A percentile compares a stretch with the other conserved stretches of the same genome.
phyloP scores from a whole-genome alignment of 805 yeast genomes.

The Saccharomycopsis sp. region DNA sequence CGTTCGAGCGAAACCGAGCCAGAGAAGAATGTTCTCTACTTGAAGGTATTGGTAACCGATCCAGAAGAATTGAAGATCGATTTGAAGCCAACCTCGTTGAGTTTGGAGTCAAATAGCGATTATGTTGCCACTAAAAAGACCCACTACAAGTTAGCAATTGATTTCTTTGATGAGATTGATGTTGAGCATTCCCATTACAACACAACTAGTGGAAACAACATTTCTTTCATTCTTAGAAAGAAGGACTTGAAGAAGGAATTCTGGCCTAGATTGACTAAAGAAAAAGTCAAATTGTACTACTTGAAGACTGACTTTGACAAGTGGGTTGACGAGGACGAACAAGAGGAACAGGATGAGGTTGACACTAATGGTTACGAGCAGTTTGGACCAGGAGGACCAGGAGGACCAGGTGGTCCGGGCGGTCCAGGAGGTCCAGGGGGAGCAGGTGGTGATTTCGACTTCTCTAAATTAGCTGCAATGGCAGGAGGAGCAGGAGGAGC shows the following conservation, averaged over 20 bases:
- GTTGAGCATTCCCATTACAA: slow-evolving; percentile 52
- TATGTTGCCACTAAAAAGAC: slow-evolving; percentile 31
- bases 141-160: slow-evolving; percentile 58
- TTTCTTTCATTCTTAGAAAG: slow-evolving; percentile 62
- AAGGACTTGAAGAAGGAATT: slow-evolving; percentile 60
- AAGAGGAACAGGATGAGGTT: slow-evolving; percentile 51
- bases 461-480: slow-evolving; percentile 36
- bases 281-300: slow-evolving; percentile 69
- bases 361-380: slow-evolving; percentile 23
- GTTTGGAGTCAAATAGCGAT: slow-evolving; percentile 45
- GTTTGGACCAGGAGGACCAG: slow-evolving; percentile 30
- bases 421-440: slow-evolving; percentile 32
- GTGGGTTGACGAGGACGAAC: slow-evolving; percentile 99
- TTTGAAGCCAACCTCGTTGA: slow-evolving; percentile 49
- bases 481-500: slow-evolving; percentile 30
- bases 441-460: slow-evolving; percentile 28
- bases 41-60: slow-evolving; percentile 72
- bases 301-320: slow-evolving; percentile 93
- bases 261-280: slow-evolving; percentile 95
- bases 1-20: slow-evolving; percentile 74
- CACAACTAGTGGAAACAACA: slow-evolving; percentile 53
- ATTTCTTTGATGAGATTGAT: slow-evolving; percentile 71
- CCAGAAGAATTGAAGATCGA: slow-evolving; percentile 56
- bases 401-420: slow-evolving; percentile 27
- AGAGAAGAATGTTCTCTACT: slow-evolving; percentile 64